phyloP scores from a whole-genome alignment of 768 basidiomycete species.

The Pulveroboletus frians region DNA sequence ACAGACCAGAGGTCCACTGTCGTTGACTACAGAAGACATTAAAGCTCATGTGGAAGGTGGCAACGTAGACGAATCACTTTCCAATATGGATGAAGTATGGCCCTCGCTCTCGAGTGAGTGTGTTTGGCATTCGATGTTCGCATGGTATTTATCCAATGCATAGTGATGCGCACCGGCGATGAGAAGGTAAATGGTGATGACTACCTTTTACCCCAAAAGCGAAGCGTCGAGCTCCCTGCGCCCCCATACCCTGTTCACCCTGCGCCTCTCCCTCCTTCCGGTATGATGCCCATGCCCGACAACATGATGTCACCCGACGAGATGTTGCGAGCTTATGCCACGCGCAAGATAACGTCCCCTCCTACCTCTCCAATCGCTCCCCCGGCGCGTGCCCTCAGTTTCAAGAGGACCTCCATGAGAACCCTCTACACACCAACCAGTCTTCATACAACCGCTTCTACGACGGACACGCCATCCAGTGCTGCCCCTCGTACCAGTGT shows the following conservation, averaged over 20 bases:
- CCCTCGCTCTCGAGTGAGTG: conserved; percentile 63
- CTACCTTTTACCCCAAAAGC: conserved; percentile 39
- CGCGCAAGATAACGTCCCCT: conserved; percentile 35
- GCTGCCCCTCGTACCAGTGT: conserved; percentile 3
- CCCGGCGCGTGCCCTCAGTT: conserved; percentile 23
- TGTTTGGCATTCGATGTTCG: not conserved
- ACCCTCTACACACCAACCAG: conserved; percentile 24
- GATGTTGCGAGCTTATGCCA: conserved; percentile 72
- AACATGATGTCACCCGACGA: conserved; percentile 60
- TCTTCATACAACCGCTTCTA: conserved; percentile 12
- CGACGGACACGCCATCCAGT: conserved; percentile 6
- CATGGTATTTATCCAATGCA: conserved; percentile 6
- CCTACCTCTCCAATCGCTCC: conserved; percentile 30
- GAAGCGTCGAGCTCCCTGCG: conserved; percentile 25
- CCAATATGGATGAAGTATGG: conserved; percentile 53
- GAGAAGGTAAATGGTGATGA: conserved; percentile 31
- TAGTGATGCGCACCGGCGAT: conserved; percentile 71
- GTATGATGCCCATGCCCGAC: conserved; percentile 40
- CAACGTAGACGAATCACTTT: conserved; percentile 27
- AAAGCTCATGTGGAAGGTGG: conserved; percentile 43
- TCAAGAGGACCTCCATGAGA: conserved; percentile 25
- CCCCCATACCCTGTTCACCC: conserved; percentile 32
- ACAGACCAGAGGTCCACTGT: conserved; percentile 38
- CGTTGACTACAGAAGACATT: conserved; percentile 59
- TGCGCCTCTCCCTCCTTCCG: conserved; percentile 20